Percentiles rank a stretch among this genome's conserved stretches.
Evolutionary conservation across 2,329 filamentous ascomycete species (phyloP).

Genomic region (Phaeomoniella chlamydospora): DNA sequence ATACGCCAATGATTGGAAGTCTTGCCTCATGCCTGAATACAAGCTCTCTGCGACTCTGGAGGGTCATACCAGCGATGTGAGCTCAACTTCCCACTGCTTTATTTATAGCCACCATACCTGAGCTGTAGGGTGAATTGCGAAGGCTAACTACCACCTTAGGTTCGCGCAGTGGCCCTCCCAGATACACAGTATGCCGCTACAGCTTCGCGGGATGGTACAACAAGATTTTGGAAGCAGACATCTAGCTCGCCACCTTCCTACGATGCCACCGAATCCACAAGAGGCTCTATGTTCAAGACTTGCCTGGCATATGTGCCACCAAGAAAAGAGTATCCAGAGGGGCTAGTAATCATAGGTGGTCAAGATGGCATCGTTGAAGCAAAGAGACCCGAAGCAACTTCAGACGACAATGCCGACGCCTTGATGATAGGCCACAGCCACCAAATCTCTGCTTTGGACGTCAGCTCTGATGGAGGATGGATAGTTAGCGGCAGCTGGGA

Average conservation of each 20-base stretch:
- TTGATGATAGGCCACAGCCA: slow-evolving; percentile 73
- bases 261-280: slow-evolving; percentile 62
- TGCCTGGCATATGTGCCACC: slow-evolving; percentile 63
- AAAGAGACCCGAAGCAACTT: slow-evolving; percentile 51
- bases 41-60: slow-evolving; percentile 82
- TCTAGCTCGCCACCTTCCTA: slow-evolving; percentile 54
- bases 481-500: slow-evolving; percentile 94
- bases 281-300: slow-evolving; percentile 80
- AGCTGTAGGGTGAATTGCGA: slow-evolving; percentile 3
- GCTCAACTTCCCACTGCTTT: slow-evolving; percentile 17
- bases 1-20: no score
- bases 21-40: slow-evolving; percentile 81
- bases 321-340: slow-evolving; percentile 53
- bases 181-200: slow-evolving; percentile 59
- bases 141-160: slow-evolving; percentile 37
- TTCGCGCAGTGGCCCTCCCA: slow-evolving; percentile 73
- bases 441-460: slow-evolving; percentile 80
- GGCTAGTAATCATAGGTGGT: slow-evolving; percentile 74
- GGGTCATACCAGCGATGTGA: slow-evolving; percentile 88
- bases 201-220: slow-evolving; percentile 80
- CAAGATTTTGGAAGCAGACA: slow-evolving; percentile 67
- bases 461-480: slow-evolving; percentile 54
- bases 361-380: slow-evolving; percentile 91
- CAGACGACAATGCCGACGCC: slow-evolving; percentile 67
- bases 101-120: neutral